These are phyloP conservation scores for Sporothrix curviconia DNA, from an alignment of 2,329 filamentous ascomycete species.

Conservation along the genomic window DNA sequence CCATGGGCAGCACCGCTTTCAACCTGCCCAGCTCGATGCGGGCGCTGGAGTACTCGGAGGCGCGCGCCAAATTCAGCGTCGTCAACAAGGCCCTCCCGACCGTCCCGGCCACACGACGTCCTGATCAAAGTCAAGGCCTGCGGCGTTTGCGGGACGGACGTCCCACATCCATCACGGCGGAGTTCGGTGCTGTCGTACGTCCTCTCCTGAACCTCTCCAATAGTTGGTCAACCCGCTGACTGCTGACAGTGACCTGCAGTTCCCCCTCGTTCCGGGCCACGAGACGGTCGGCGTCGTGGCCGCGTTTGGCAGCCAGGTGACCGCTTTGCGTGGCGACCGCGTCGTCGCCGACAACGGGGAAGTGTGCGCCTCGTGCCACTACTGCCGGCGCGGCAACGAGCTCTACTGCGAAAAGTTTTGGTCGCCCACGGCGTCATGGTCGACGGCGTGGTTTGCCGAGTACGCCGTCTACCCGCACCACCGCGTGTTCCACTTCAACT, in stretches of 20 bases:
- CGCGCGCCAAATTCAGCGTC: constrained; percentile 49
- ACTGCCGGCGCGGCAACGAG: constrained; percentile 62
- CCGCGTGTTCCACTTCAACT: constrained; percentile 59
- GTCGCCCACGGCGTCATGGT: constrained; percentile 55
- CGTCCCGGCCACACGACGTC: constrained; percentile 53
- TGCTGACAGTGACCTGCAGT: no score
- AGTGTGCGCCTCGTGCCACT: constrained; percentile 66
- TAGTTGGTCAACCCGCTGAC: no score
- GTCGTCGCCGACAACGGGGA: constrained; percentile 60
- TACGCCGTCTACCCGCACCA: constrained; percentile 51
- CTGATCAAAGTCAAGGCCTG: constrained; percentile 62
- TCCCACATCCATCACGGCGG: constrained; percentile 62
- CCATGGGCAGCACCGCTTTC: neutral
- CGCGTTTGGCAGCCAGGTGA: constrained; percentile 50
- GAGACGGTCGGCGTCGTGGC: constrained; percentile 62
- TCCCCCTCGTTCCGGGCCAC: constrained; percentile 61
- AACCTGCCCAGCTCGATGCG: constrained; percentile 6
- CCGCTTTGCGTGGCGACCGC: constrained; percentile 54
- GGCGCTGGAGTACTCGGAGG: neutral
- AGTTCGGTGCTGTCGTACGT: constrained; percentile 56
- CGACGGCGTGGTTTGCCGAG: constrained; percentile 66
- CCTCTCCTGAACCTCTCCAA: no score
- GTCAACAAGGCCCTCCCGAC: constrained; percentile 57
- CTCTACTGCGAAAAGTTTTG: constrained; percentile 59
- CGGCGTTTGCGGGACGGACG: constrained; percentile 54